Base-by-base conservation (phyloP, 2,329 filamentous ascomycete species). In the Aspergillus sojae region DNA sequence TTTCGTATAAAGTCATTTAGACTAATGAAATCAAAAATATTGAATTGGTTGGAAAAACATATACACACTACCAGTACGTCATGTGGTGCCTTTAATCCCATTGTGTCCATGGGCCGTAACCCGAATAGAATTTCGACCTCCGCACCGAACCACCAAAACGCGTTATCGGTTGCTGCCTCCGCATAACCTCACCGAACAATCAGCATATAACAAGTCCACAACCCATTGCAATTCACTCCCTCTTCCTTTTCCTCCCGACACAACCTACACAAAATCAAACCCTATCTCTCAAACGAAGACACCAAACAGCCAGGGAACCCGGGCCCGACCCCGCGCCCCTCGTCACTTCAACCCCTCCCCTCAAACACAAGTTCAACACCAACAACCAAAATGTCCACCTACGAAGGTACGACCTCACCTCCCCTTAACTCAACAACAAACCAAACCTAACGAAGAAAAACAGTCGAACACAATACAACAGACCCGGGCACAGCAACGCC, bases 381-480 rank as follows among this genome's bases (percentile, higher is more conserved):
- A 57, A 58, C 53, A 58, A 58, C 53, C 68, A 75, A 61, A 45
- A 80, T 80, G 78, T 78, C 78, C 62, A 76, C 77, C 64, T 80
- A 80, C 72, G 78, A 79, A 74, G 75, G 78, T 78, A 72, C n/a
- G 41, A 19, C 16, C 43, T 5, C 32, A 16, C 52, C 23, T 26
- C 16, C 41, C 21, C 36, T 3, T 36, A 41, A 12, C 2, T 39
- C 11, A 50, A 21, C 30, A 21, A n/a, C 26, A 36, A n/a, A 23
- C n/a, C 12, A 28, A 21, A 43, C 46, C 21, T n/a, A n/a, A 28
- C 30, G 43, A 32, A 32, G 61, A 65, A 58, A 69, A 58, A n/a
- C 59, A 82, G 79, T 79, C 67, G 80, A 80, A 66, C 79, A 82
- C 68, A 78, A 78, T 58, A 81, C 76, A 53, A 68, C 68, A 62